Evolutionary conservation across 1,284 basidiomycete species (phyloP).

Genomic region (Afroboletus lepidellus): DNA sequence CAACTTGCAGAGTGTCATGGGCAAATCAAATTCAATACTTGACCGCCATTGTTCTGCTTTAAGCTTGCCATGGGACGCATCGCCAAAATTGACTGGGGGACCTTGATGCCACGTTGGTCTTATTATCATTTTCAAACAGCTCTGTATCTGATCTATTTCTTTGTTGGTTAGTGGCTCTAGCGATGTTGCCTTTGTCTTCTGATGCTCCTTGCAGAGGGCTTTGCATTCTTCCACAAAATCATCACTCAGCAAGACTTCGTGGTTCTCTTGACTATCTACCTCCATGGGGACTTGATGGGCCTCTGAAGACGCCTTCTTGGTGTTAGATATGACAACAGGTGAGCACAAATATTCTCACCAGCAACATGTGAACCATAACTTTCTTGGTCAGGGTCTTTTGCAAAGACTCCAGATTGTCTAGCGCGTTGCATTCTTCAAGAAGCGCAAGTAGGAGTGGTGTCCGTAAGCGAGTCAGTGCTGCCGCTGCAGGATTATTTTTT

Average conservation of each 20-base stretch:
- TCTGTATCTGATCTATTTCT: conserved; percentile 2
- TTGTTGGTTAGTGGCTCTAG: neutral
- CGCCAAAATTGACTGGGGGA: neutral
- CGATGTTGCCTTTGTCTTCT: neutral
- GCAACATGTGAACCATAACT: too few relatives aligned
- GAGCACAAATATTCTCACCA: too few relatives aligned
- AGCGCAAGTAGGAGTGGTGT: too few relatives aligned
- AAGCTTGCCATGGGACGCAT: conserved; percentile 7
- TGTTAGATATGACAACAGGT: too few relatives aligned
- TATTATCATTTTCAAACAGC: neutral
- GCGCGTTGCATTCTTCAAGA: too few relatives aligned
- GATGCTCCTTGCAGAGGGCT: neutral
- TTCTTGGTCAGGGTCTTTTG: too few relatives aligned
- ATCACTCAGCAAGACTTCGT: neutral
- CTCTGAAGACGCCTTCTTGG: too few relatives aligned
- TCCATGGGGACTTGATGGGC: too few relatives aligned
- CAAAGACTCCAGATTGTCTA: too few relatives aligned
- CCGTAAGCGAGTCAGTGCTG: too few relatives aligned
- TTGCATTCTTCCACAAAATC: neutral
- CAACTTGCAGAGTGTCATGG: neutral
- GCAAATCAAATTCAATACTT: conserved; percentile 4
- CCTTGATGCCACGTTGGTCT: conserved; percentile 2
- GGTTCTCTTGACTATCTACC: too few relatives aligned
- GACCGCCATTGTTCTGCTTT: conserved; percentile 12
- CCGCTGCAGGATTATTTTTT: too few relatives aligned